Percentiles rank a stretch among this genome's conserved stretches.
These are phyloP conservation scores for Tetratostichococcus sp. DNA, from an alignment of 139 green algal genomes.

Conservation along the genomic window DNA sequence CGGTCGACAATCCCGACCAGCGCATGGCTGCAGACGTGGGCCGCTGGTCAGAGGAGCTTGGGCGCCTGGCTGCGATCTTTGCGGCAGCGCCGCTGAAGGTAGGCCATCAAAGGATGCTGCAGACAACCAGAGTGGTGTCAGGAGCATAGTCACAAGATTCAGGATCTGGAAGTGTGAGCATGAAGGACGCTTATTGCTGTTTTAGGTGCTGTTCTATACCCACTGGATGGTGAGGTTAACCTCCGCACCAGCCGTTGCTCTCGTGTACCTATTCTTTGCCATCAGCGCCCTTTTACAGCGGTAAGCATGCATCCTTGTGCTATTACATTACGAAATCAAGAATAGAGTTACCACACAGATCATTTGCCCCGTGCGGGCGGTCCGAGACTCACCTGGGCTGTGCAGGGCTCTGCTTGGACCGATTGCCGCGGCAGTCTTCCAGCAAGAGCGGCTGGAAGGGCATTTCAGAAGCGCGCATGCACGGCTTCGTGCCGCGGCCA, in stretches of 20 bases:
- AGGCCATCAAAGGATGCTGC: too few relatives aligned
- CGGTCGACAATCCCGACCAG: slow-evolving; percentile 82
- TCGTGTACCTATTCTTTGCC: slow-evolving; percentile 51
- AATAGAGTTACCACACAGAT: too few relatives aligned
- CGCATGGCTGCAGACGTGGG: slow-evolving; percentile 62
- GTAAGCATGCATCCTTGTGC: neutral
- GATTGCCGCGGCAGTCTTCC: slow-evolving; percentile 39
- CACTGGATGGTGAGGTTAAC: slow-evolving; percentile 8
- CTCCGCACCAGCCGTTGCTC: slow-evolving; percentile 32
- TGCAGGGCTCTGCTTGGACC: slow-evolving; percentile 34
- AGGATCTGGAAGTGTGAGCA: too few relatives aligned
- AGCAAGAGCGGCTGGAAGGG: slow-evolving; percentile 49
- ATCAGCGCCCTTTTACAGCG: slow-evolving; percentile 30
- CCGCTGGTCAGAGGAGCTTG: neutral
- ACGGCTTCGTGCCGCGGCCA: slow-evolving; percentile 15
- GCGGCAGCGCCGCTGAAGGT: slow-evolving; percentile 22
- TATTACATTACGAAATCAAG: too few relatives aligned
- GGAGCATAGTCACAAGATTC: too few relatives aligned
- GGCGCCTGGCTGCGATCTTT: neutral
- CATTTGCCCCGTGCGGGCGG: too few relatives aligned
- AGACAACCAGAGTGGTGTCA: neutral
- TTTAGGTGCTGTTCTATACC: neutral
- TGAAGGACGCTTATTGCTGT: too few relatives aligned
- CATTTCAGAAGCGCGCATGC: slow-evolving; percentile 36
- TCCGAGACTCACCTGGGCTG: too few relatives aligned